phyloP scores from a whole-genome alignment of 495 filamentous ascomycete species.

The Aspergillus cavernicola region DNA sequence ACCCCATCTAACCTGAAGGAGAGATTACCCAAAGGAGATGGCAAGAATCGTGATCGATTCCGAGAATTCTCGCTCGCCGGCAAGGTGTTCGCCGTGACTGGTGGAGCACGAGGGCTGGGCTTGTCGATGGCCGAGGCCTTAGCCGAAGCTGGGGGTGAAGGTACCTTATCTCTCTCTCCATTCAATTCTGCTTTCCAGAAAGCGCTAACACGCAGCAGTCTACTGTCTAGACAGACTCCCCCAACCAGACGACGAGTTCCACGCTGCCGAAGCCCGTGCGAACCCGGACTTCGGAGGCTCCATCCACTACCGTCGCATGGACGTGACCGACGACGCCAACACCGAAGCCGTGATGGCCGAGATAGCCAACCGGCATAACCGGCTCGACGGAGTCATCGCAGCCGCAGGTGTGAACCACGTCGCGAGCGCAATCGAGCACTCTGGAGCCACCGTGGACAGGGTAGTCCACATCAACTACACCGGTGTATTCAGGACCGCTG shows the following conservation, averaged over 20 bases:
- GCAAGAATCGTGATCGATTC: background rate
- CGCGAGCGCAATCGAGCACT: background rate
- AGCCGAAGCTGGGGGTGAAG: slow-evolving; percentile 4
- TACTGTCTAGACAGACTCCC: slow-evolving; percentile 3
- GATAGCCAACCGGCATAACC: slow-evolving; percentile 3
- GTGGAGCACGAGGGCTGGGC: slow-evolving; percentile 2
- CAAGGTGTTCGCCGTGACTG: slow-evolving; percentile 10
- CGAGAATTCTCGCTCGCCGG: slow-evolving; percentile 1
- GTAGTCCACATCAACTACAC: slow-evolving; percentile 56
- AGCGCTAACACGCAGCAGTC: background rate
- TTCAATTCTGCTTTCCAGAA: too few relatives aligned
- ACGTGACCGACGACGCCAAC: slow-evolving; percentile 1
- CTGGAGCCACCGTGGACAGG: background rate
- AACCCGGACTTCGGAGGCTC: slow-evolving; percentile 5
- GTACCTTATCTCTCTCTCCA: background rate
- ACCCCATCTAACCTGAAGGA: background rate
- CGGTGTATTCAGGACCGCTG: slow-evolving; percentile 63
- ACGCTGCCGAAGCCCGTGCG: background rate
- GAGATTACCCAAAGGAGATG: background rate
- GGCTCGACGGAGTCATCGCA: slow-evolving; percentile 1
- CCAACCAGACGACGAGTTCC: slow-evolving; percentile 2
- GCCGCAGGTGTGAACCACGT: slow-evolving; percentile 5
- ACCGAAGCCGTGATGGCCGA: slow-evolving; percentile 3
- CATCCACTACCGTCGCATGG: slow-evolving; percentile 3
- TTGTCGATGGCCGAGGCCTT: slow-evolving; percentile 7